phyloP scores from a whole-genome alignment of 345 rosid genomes.

The Bruguiera gymnorhiza region DNA sequence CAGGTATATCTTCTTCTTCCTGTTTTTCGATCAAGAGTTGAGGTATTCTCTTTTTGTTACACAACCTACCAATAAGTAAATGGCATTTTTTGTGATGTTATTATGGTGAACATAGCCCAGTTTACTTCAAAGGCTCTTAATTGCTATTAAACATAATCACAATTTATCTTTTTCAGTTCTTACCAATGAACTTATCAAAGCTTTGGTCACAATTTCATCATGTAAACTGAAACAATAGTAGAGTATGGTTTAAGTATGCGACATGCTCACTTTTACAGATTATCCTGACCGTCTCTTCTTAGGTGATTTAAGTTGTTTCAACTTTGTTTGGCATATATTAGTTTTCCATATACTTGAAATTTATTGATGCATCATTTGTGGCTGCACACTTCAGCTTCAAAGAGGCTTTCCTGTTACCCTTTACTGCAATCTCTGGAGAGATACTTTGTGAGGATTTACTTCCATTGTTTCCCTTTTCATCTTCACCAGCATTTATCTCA shows the following conservation, averaged over 20 bases:
- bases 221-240: too few relatives aligned
- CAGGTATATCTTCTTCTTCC: slow-evolving; percentile 40
- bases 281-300: too few relatives aligned
- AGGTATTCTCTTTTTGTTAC: too few relatives aligned
- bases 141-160: too few relatives aligned
- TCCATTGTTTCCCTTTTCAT: slow-evolving; percentile 58
- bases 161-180: too few relatives aligned
- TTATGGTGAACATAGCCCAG: background rate
- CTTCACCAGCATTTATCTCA: slow-evolving; percentile 39
- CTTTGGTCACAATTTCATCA: too few relatives aligned
- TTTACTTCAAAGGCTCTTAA: too few relatives aligned
- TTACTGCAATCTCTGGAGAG: slow-evolving; percentile 65
- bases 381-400: slow-evolving; percentile 50
- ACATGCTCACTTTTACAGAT: too few relatives aligned
- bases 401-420: slow-evolving; percentile 81
- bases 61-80: background rate
- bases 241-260: too few relatives aligned
- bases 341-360: background rate
- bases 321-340: slow-evolving; percentile 1
- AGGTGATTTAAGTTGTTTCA: background rate
- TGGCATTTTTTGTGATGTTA: background rate
- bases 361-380: slow-evolving; percentile 1
- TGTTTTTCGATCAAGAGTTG: background rate
- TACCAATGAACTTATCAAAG: too few relatives aligned
- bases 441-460: slow-evolving; percentile 56